Base-by-base conservation (phyloP, 1,284 basidiomycete genomes). In the Puccinia sorghi region DNA sequence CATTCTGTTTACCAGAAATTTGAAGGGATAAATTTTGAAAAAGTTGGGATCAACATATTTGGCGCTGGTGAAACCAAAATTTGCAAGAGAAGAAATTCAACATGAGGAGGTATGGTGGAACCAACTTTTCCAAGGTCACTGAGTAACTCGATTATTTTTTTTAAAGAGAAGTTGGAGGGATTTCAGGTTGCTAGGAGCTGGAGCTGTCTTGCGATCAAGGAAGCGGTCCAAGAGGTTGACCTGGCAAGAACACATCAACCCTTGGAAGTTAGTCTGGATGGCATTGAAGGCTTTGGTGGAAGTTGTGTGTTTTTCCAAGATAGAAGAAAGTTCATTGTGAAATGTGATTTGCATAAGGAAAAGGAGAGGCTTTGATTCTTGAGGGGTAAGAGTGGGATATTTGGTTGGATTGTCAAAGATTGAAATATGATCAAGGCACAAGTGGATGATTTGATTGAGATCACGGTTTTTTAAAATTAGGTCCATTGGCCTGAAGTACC, bases 21-120 rank as follows among this genome's bases (percentile, higher is more conserved):
- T 67, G 64, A 13, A 67, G 13, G 3, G 64, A 67, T 6, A 67
- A 48, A 20, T 67, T 67, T 41, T 67, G 64, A 20, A 67, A 67
- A 0, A 67, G 27, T 67, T 67, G 64, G 0, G 22, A 67, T 48
- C 64, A 3, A 48, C 64, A 67, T 67, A 5, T 39, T 22, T 3
- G 64, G 22, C 1, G 64, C 41, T 8, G 64, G 20, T 3, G 64
- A 43, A 22, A 48, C 20, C 17, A 67, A 4, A 1, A 41, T 4
- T n/a, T 67, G 64, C 13, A 67, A 22, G 11, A 67, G 27, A 25
- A 67, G 64, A 25, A 22, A 46, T 17, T 67, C 64, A 3, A 48
- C 64, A 2, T 48, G 15, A 1, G 64, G 64, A 12, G 64, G 27
- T 3, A 67, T 3, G 6, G 22, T 41, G 3, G 64, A 41, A 11